These are phyloP conservation scores for Penicillium concentricum DNA, from an alignment of 2,329 filamentous ascomycete species.

Conservation along the genomic window DNA sequence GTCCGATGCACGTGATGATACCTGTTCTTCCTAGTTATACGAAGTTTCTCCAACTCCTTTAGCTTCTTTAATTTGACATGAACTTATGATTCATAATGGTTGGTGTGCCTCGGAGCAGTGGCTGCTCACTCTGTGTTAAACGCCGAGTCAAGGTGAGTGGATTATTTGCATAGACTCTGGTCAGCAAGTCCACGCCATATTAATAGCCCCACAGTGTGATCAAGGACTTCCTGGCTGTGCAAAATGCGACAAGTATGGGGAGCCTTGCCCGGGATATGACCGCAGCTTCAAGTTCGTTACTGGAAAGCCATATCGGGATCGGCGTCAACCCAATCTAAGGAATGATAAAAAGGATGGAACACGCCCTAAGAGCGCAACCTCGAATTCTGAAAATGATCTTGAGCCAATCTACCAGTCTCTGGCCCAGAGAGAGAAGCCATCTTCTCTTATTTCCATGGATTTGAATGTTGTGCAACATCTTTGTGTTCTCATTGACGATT, in stretches of 20 bases:
- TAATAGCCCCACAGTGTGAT: conserved; percentile 32
- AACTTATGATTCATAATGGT: conserved; percentile 21
- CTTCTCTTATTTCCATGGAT: conserved; percentile 5
- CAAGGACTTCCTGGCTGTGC: conserved; percentile 32
- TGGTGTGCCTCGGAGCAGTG: conserved; percentile 25
- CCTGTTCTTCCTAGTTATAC: neutral
- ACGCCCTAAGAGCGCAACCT: neutral
- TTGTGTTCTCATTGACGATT: conserved; percentile 21
- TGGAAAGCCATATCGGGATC: conserved; percentile 30
- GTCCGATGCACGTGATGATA: neutral
- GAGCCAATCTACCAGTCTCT: neutral
- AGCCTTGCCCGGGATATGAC: conserved; percentile 35
- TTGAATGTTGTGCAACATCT: conserved; percentile 26
- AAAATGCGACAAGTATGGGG: conserved; percentile 35
- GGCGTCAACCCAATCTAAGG: neutral
- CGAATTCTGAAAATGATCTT: neutral
- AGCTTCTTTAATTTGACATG: neutral
- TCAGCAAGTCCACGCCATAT: neutral
- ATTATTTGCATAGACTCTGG: neutral
- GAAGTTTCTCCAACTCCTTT: neutral
- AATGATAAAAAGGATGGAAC: neutral
- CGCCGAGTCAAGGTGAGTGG: conserved; percentile 28
- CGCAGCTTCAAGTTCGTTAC: conserved; percentile 35
- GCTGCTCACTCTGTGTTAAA: conserved; percentile 29
- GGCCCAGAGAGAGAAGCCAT: neutral